Evolutionary conservation across 2,329 filamentous ascomycete genomes (phyloP), one percentile per base, ranked within the genome.

Genomic region (Scedosporium boydii): DNA sequence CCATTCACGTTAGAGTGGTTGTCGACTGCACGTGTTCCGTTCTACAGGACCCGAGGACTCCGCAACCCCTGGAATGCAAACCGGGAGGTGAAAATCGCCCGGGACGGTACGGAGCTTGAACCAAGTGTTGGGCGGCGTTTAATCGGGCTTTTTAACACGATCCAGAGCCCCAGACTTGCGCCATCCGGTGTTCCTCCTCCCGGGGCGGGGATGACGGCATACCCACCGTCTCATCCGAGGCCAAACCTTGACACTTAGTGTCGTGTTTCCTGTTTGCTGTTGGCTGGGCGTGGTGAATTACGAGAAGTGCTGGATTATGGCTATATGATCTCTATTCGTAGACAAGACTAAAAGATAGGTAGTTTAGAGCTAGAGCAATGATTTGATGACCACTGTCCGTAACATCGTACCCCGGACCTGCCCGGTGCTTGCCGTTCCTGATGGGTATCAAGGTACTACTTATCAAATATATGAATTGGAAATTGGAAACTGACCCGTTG

Each of bases 21-120:
- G 6, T 96, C 91, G 12, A 96, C 90, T 4, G 86, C 83, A 62
- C 84, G 87, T 42, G 80, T 98, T 4, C 92, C 93, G 0, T 98
- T 98, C 71, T 96, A 95, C 72, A 85, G 90, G 53, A 96, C 93
- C 0, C 80, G 92, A 66, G 93, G 93, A 0, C 76, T 98, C 62
- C 84, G 93, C 41, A 98, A 98, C 71, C 89, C 91, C 0, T 96
- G 92, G 91, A 98, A 98, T 73, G 89, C 91, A 4, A 96, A 97
- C 70, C 81, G 93, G 60, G 93, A 98, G 71, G 90, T 98, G 65
- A 98, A 98, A 75, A 96, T 98, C 70, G 93, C 93, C 26, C 83
- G 93, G 69, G 93, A 98, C 69, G 93, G 93, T 1, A 98, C 93
- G 0, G 93, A 98, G 73, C 78, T 98, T 61, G 93, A 98, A 74